Evolutionary conservation across 2,329 filamentous ascomycete genomes (phyloP), one percentile per base, ranked within the genome.

Genomic region (Emergomyces africanus): DNA sequence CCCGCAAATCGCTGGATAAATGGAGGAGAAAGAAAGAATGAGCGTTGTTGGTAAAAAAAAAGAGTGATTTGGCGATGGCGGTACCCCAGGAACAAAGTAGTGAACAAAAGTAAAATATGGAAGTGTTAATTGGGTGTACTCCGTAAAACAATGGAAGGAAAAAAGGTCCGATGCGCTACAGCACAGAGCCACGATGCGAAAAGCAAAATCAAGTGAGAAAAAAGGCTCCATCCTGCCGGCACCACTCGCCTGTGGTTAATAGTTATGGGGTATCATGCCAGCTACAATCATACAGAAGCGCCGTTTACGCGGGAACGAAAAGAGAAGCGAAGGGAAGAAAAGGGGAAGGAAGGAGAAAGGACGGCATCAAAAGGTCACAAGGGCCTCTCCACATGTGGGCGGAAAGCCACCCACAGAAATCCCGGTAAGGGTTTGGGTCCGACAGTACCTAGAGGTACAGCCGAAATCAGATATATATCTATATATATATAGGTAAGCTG

Each of bases 201-300:
- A 5, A 54, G 37, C 35, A 44, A 35, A 55, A 41, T 15, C 37
- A 42, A 42, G 25, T 30, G 20, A 3, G 6, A 30, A 30, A 30
- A 30, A 28, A 44, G 30, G 37, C 53, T 41, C 35, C 53, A 30
- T 42, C 53, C 20, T 42, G 37, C 39, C 39, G 25, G 35, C 20
- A 41, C 53, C 35, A 23, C 15, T 55, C 30, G 37, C 39, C 35
- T 42, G 53, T 44, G 39, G 53, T 55, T 55, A 55, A 55, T 42
- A 55, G 15, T 55, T 42, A 50, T 23, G 53, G 53, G 53, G 53
- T 55, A 55, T 55, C 53, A 55, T 55, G 37, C 37, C 14, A 55
- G 33, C n/a, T 55, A 20, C 28, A 55, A 55, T 28, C 53, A 42
- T 41, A 55, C 53, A 55, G 37, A 55, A 55, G 33, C 53, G 53